Evolutionary conservation across 768 basidiomycete genomes (phyloP).

Genomic region (Tulasnella sp.): DNA sequence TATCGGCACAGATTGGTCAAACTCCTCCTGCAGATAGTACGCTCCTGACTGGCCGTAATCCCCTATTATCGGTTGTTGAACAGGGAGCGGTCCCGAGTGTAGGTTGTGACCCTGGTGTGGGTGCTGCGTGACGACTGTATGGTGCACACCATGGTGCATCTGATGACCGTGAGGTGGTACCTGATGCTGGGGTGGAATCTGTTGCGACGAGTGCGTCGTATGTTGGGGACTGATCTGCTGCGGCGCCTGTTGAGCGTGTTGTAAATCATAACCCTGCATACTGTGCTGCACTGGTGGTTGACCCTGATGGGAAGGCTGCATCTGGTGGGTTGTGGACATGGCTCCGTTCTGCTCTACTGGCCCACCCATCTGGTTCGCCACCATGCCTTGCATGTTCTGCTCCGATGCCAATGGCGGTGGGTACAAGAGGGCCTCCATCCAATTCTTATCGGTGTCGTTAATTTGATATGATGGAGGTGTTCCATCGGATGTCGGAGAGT

Average conservation of each 20-base stretch:
- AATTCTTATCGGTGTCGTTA: constrained; percentile 8
- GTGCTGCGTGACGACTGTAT: not conserved
- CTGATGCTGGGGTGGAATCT: not conserved
- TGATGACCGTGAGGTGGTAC: not conserved
- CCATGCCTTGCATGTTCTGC: not conserved
- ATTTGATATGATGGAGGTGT: not conserved
- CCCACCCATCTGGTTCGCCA: not conserved
- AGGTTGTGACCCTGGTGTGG: not conserved
- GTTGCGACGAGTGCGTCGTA: not conserved
- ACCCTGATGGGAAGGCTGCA: not conserved
- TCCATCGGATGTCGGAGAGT: not conserved
- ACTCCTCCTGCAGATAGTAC: constrained; percentile 14
- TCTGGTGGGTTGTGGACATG: not conserved
- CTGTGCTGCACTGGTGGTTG: not conserved
- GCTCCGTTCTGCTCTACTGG: not conserved
- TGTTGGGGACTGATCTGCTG: not conserved
- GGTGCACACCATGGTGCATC: not conserved
- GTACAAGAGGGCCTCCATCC: constrained; percentile 6
- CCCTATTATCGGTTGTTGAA: not conserved
- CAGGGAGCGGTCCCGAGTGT: not conserved
- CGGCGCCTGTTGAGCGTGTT: not conserved
- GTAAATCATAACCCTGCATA: not conserved
- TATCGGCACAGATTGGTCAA: constrained; percentile 14
- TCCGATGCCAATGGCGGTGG: constrained; percentile 4
- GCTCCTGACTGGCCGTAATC: constrained; percentile 8